Percentiles rank a stretch among this genome's conserved stretches.
Evolutionary conservation across 2,329 filamentous ascomycete genomes (phyloP).

Genomic region (Diaporthe caulivora): DNA sequence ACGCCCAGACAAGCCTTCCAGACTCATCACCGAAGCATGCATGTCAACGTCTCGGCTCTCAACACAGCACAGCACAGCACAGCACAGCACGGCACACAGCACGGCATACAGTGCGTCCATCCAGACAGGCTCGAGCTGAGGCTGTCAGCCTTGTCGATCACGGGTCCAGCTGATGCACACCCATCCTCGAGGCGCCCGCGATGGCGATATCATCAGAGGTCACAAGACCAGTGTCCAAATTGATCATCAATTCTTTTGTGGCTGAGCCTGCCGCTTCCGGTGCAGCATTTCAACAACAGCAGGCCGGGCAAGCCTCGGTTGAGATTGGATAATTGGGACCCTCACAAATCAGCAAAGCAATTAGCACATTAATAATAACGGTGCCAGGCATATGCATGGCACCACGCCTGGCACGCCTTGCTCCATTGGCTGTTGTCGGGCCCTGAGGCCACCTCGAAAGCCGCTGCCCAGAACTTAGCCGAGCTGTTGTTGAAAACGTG

Average conservation of each 20-base stretch:
- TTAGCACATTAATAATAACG: not conserved
- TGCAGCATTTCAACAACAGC: not conserved
- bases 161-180: constrained; percentile 7
- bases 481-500: constrained; percentile 1
- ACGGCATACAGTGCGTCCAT: not conserved
- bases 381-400: constrained; percentile 1
- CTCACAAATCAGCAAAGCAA: not conserved
- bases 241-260: not conserved
- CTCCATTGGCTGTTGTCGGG: not conserved
- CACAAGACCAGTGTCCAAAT: not conserved
- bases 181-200: not conserved
- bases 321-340: not conserved
- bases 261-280: not conserved
- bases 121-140: constrained; percentile 3
- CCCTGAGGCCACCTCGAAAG: constrained; percentile 1
- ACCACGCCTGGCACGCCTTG: too few species aligned
- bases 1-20: constrained; percentile 6
- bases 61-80: not conserved
- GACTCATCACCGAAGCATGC: constrained; percentile 9
- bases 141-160: constrained; percentile 18
- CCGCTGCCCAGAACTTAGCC: constrained; percentile 25
- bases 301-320: not conserved
- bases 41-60: not conserved
- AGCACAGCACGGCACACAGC: not conserved
- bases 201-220: not conserved